Conservation (phyloP, 176 grass and related monocot species). For the Zea mays region Zm-B73-REFERENCE-NAM-5.0 NC_050099.1:67234501-67235000, state of each 20-base stretch:
- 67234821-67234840: not conserved
- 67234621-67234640: not conserved
- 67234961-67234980: too few relatives aligned
- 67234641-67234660: not conserved
- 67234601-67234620: not conserved
- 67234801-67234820: not conserved
- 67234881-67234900: too few relatives aligned
- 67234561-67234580: too few relatives aligned
- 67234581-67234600: too few relatives aligned
- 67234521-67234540: not conserved
- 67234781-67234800: not conserved
- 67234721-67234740: not conserved
- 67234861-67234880: too few relatives aligned
- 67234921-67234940: too few relatives aligned
- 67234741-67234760: not conserved
- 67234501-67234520: not conserved
- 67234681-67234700: not conserved
- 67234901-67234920: too few relatives aligned
- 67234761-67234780: not conserved
- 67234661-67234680: not conserved
- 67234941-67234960: too few relatives aligned
- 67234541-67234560: too few relatives aligned
- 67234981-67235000: too few relatives aligned
- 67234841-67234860: too few relatives aligned
- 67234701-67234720: not conserved